Evolutionary conservation across 2,329 filamentous ascomycete species (phyloP), one percentile per base, ranked within the genome.

Genomic region (Cercospora sp.): DNA sequence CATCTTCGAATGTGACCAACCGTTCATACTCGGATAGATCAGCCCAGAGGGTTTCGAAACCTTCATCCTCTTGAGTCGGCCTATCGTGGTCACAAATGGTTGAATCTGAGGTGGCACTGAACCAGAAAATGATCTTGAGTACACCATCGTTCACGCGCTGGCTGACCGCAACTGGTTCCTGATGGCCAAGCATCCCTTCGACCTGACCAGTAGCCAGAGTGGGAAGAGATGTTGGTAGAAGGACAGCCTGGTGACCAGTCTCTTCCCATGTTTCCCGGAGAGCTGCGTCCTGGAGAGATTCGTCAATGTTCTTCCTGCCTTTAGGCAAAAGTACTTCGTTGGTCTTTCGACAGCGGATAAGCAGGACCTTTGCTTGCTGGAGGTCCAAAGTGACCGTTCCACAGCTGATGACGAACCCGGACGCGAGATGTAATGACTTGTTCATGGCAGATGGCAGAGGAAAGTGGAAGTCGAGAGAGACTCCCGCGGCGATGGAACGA

Each of bases 201-300:
- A 10, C n/a, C 30, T 55, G 55, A 16, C 9, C n/a, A 28, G 55
- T 37, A 59, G 55, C 55, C 28, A 59, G 87, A 0, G 84, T 90
- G 2, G 87, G 53, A 49, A 60, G n/a, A 28, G 55, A 10, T n/a
- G 57, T 45, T 32, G 40, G 63, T 16, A 59, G 55, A 16, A 59
- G 18, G 28, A 34, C 32, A 12, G 55, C 55, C 7, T 59, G 62
- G 40, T 62, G 69, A 26, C 68, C 70, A 5, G 69, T 71, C 45
- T 72, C 69, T 53, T 72, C 70, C 10, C n/a, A 62, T 18, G 62
- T 70, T 37, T 72, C 70, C 6, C 66, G 61, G 2, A 69, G 16
- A 37, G 70, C 70, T 30, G 70, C 62, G 32, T 60, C 37, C 53
- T 69, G 34, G 21, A 68, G 61, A 13, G 60, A 63, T 59, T 72